Evolutionary conservation across 441 rosid genomes (phyloP).

Genomic region (Syzygium syzygioides): DNA sequence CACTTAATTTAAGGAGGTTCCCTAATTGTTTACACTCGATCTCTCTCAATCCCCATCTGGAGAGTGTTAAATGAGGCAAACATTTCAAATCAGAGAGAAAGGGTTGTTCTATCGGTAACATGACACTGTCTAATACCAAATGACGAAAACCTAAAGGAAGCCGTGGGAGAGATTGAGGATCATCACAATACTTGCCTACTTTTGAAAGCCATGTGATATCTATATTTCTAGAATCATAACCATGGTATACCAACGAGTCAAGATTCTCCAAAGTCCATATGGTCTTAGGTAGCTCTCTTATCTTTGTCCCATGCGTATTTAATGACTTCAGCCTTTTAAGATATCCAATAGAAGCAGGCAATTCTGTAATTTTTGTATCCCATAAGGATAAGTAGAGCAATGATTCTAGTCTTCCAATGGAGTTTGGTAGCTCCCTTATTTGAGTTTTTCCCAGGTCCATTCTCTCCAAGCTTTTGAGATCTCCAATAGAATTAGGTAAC

Average conservation of each 20-base stretch:
- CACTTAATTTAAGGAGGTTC: rapidly evolving
- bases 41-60: background rate
- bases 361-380: rapidly evolving
- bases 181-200: background rate
- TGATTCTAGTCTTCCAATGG: background rate
- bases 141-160: background rate
- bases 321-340: background rate
- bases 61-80: rapidly evolving
- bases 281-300: background rate
- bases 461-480: rapidly evolving
- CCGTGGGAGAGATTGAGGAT: background rate
- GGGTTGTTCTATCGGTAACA: background rate
- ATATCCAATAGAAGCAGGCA: background rate
- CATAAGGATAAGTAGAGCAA: rapidly evolving
- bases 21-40: background rate
- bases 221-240: background rate
- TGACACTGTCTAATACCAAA: rapidly evolving
- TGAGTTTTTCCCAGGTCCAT: rapidly evolving
- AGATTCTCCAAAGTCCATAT: background rate
- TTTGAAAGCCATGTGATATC: rapidly evolving
- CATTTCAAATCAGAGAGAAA: background rate
- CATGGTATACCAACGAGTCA: rapidly evolving
- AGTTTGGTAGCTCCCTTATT: background rate
- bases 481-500: background rate
- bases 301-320: rapidly evolving